phyloP scores from a whole-genome alignment of 495 filamentous ascomycete genomes.

The Mytilinidion resinicola region DNA sequence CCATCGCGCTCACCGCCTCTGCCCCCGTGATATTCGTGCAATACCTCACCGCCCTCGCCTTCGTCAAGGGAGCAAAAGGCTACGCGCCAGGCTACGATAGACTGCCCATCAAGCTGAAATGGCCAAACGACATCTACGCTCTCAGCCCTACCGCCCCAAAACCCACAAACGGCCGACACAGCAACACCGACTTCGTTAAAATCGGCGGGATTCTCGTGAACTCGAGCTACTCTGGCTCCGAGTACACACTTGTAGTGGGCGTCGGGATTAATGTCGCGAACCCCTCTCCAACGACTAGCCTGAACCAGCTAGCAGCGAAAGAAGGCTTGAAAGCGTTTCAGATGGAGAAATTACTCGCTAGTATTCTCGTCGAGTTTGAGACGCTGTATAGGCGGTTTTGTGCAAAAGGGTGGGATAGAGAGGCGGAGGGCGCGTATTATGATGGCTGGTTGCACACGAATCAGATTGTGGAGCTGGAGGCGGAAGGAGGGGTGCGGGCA shows the following conservation, averaged over 20 bases:
- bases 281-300: conserved; percentile 74
- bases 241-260: conserved; percentile 83
- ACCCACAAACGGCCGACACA: conserved; percentile 39
- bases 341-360: conserved; percentile 76
- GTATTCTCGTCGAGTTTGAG: conserved; percentile 75
- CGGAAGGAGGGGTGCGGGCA: conserved; percentile 68
- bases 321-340: conserved; percentile 48
- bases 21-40: conserved; percentile 93
- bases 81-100: conserved; percentile 70
- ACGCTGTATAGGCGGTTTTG: conserved; percentile 69
- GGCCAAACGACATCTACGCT: conserved; percentile 94
- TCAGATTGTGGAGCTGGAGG: conserved; percentile 84
- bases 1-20: conserved; percentile 57
- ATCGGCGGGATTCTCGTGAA: conserved; percentile 93
- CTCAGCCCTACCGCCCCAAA: conserved; percentile 50
- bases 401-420: conserved; percentile 60
- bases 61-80: conserved; percentile 72
- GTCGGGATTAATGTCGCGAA: conserved; percentile 89
- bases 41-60: conserved; percentile 86
- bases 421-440: conserved; percentile 77
- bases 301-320: conserved; percentile 57
- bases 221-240: conserved; percentile 66
- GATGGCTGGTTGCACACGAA: conserved; percentile 64
- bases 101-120: conserved; percentile 82
- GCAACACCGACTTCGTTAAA: conserved; percentile 58